Base-by-base conservation (phyloP, 2,329 filamentous ascomycete species). In the Trichoderma oligosporum region DNA sequence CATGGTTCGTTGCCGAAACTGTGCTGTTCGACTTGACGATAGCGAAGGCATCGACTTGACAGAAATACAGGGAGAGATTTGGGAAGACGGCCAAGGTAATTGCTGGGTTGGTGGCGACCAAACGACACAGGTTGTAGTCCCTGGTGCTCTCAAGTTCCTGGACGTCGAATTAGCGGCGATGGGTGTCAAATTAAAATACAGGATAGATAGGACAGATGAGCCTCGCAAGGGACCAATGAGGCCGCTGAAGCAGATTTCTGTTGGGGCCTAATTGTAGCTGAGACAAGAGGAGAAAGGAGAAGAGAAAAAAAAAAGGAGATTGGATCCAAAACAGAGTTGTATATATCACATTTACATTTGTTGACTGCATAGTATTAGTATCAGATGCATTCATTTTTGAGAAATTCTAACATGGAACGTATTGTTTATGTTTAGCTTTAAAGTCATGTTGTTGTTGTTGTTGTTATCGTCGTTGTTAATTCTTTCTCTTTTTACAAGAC, bases 131-230 rank as follows among this genome's bases (percentile, higher is more conserved):
- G 91, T 99, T 33, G 92, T 91, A 54, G 89, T 99, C 14, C 94
- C 94, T 0, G 93, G 92, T 62, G 94, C 96, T 55, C 76, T 99
- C 71, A 91, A 89, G 74, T 97, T 88, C 76, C 75, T 99, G 63
- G 94, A 99, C 74, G 92, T 96, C 18, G 94, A 99, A 74, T 77
- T 99, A 66, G 90, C 92, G 33, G 91, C 91, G 56, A 99, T 99
- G 94, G 94, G 94, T 53, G 87, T 99, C 54, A 88, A 91, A 75
- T 83, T 99, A 75, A 96, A 91, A 79, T 97, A 96, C 66, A 76
- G 76, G 56, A 73, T 84, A 39, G 78, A 80, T 63, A 76, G 74
- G 70, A 87, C 87, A 71, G 88, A 97, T 64, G 81, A 78, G 64
- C 77, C 80, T 56, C 76, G 80, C 48, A 82, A 79, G 69, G 78